Evolutionary conservation across 768 basidiomycete genomes (phyloP).

Genomic region (Ramaria rubella): DNA sequence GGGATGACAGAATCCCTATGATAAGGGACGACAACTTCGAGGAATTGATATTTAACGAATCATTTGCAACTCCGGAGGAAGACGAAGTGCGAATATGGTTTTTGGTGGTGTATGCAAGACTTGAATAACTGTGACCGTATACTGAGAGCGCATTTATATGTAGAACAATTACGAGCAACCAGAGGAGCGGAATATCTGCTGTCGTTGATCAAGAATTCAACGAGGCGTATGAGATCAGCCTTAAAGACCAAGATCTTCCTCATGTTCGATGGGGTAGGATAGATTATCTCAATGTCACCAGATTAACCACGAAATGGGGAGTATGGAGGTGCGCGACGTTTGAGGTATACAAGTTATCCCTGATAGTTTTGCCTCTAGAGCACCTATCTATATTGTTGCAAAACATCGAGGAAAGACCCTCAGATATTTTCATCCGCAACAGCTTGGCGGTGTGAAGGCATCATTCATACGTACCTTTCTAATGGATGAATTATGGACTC

Average conservation of each 20-base stretch:
- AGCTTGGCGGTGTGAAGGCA: slow-evolving; percentile 52
- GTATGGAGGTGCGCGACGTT: slow-evolving; percentile 62
- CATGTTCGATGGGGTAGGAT: slow-evolving; percentile 79
- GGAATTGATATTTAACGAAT: slow-evolving; percentile 65
- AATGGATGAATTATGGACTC: slow-evolving; percentile 53
- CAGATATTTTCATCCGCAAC: slow-evolving; percentile 70
- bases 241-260: slow-evolving; percentile 53
- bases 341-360: neutral
- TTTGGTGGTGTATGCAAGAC: slow-evolving; percentile 57
- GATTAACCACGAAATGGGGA: slow-evolving; percentile 75
- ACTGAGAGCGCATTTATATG: neutral
- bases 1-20: slow-evolving; percentile 70
- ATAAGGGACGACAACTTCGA: slow-evolving; percentile 80
- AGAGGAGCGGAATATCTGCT: slow-evolving; percentile 60
- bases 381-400: slow-evolving; percentile 66
- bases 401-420: slow-evolving; percentile 68
- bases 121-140: neutral
- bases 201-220: slow-evolving; percentile 71
- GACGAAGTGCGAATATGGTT: slow-evolving; percentile 70
- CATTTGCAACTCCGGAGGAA: slow-evolving; percentile 50
- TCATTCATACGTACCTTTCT: slow-evolving; percentile 63
- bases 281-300: slow-evolving; percentile 80
- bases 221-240: slow-evolving; percentile 58
- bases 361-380: slow-evolving; percentile 39
- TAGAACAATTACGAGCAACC: slow-evolving; percentile 53